These are phyloP conservation scores for Phaffomyces antillensis DNA, from an alignment of 805 yeast species.

Conservation along the genomic window DNA sequence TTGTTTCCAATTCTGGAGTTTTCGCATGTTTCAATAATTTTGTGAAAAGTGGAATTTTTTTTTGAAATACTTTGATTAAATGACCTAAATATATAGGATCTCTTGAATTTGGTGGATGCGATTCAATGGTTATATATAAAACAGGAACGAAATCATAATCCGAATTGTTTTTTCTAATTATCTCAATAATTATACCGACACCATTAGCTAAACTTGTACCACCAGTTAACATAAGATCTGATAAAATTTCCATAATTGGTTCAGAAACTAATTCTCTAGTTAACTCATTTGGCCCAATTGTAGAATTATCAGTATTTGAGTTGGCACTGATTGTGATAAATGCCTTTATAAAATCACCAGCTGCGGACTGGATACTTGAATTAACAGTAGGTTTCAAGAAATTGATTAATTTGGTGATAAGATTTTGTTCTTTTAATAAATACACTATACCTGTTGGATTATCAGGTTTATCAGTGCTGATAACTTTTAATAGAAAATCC, in stretches of 20 bases:
- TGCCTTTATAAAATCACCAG: conserved; percentile 92
- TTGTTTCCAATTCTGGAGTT: conserved; percentile 41
- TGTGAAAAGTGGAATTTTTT: conserved; percentile 63
- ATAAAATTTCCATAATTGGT: conserved; percentile 56
- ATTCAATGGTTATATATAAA: conserved; percentile 68
- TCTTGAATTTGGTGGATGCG: conserved; percentile 87
- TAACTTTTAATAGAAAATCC: conserved; percentile 85
- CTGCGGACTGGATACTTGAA: conserved; percentile 80
- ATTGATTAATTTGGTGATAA: conserved; percentile 67
- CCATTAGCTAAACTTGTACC: conserved; percentile 90
- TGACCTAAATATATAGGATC: conserved; percentile 93
- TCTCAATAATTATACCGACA: conserved; percentile 90
- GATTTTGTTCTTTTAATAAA: conserved; percentile 59
- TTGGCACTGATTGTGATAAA: conserved; percentile 91
- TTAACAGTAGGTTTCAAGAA: conserved; percentile 62
- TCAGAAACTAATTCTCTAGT: conserved; percentile 86
- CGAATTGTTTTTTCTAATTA: conserved; percentile 90
- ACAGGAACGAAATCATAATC: conserved; percentile 92
- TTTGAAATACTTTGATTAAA: conserved; percentile 70
- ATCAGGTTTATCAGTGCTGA: conserved; percentile 90
- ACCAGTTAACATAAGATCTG: conserved; percentile 69
- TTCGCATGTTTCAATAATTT: conserved; percentile 42
- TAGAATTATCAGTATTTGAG: conserved; percentile 79
- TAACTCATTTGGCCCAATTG: conserved; percentile 92
- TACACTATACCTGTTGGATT: conserved; percentile 83